phyloP scores from a whole-genome alignment of 2,329 filamentous ascomycete species.

The Cordyceps fumosorosea region DNA sequence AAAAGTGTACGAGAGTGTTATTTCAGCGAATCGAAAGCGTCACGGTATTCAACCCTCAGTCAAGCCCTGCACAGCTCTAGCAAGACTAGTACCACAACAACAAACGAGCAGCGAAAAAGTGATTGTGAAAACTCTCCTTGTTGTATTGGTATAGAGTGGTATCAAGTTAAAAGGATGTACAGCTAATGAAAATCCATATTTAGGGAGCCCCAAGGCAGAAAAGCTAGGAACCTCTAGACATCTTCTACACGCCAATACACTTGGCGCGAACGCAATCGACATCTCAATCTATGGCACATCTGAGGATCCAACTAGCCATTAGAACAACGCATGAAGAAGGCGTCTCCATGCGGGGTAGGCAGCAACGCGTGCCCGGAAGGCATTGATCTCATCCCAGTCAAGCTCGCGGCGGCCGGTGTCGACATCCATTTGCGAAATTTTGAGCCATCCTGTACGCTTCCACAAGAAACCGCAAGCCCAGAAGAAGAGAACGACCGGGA shows the following conservation, averaged over 20 bases:
- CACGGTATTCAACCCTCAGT: too few relatives aligned
- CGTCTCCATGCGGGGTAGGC: conserved; percentile 46
- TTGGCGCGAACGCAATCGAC: background rate
- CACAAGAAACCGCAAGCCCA: conserved; percentile 55
- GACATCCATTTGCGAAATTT: conserved; percentile 56
- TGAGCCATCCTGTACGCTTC: conserved; percentile 59
- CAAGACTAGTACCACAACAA: background rate
- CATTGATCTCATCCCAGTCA: conserved; percentile 59
- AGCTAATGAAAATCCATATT: conserved; percentile 5
- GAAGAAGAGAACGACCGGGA: conserved; percentile 49
- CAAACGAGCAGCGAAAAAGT: background rate
- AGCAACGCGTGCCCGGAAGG: conserved; percentile 42
- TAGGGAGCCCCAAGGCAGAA: background rate
- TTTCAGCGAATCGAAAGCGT: too few relatives aligned
- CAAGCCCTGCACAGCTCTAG: background rate
- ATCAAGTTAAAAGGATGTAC: conserved; percentile 4
- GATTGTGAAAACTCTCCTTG: background rate
- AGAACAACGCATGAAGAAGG: conserved; percentile 29
- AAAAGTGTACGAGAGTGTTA: too few relatives aligned
- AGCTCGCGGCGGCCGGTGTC: conserved; percentile 60
- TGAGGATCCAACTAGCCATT: background rate
- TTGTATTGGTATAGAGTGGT: conserved; percentile 8
- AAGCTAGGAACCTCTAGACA: background rate
- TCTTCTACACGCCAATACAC: background rate
- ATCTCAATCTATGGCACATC: background rate